phyloP scores from a whole-genome alignment of 352 stramenopile species.

The Pythium insidiosum region DNA sequence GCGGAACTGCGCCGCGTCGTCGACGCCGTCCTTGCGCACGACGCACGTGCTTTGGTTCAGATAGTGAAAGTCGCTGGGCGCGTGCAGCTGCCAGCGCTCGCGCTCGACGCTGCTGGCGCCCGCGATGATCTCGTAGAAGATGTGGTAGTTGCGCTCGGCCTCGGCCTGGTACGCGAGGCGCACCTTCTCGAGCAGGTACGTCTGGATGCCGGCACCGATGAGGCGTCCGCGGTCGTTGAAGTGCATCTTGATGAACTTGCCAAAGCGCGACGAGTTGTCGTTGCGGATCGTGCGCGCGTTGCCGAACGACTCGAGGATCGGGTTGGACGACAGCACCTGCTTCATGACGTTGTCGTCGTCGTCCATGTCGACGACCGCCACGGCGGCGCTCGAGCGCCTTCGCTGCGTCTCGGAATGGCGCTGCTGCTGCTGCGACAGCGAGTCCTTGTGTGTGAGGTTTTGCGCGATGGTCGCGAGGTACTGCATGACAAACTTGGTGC shows the following conservation, averaged over 20 bases:
- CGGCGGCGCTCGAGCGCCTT: constrained; percentile 7
- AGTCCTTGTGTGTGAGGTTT: constrained; percentile 10
- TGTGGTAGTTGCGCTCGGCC: constrained; percentile 94
- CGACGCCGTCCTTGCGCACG: constrained; percentile 80
- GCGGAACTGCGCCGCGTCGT: constrained; percentile 86
- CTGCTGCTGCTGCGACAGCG: not conserved
- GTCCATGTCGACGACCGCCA: constrained; percentile 7
- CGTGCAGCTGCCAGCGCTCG: constrained; percentile 48
- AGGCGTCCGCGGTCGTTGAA: constrained; percentile 79
- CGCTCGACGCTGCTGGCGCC: constrained; percentile 54
- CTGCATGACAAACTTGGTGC: constrained; percentile 95
- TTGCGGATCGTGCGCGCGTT: constrained; percentile 97
- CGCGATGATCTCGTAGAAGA: constrained; percentile 94
- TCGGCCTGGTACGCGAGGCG: constrained; percentile 90
- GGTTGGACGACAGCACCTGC: constrained; percentile 96
- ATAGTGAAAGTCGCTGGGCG: constrained; percentile 80
- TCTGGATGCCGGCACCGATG: constrained; percentile 90
- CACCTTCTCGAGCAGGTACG: constrained; percentile 96
- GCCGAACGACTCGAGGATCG: constrained; percentile 98
- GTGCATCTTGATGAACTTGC: constrained; percentile 97
- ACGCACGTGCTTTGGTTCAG: constrained; percentile 85
- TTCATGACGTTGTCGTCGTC: constrained; percentile 80
- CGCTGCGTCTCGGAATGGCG: not conserved
- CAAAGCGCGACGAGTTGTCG: constrained; percentile 95
- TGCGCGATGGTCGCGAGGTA: constrained; percentile 91